Evolutionary conservation across 495 filamentous ascomycete species (phyloP).

Genomic region (Podospora bellae-mahoneyi): DNA sequence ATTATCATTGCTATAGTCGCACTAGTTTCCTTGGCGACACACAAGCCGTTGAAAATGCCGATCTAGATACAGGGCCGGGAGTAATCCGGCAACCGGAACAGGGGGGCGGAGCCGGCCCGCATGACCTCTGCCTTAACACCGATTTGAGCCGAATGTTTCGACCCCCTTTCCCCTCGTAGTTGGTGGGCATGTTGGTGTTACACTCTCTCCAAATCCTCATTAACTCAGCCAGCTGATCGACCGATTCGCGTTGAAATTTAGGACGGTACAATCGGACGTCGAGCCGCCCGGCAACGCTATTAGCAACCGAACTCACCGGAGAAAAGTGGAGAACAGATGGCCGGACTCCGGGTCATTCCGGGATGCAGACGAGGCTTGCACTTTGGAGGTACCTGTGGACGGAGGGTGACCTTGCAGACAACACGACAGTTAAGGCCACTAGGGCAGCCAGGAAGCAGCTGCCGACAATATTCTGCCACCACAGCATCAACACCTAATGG

Average conservation of each 20-base stretch:
- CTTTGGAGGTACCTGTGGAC: background rate
- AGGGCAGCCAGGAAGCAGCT: background rate
- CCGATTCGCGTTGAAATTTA: background rate
- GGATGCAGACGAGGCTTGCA: background rate
- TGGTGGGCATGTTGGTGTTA: background rate
- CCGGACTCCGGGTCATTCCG: conserved; percentile 10
- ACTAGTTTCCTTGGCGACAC: conserved; percentile 7
- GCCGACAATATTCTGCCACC: background rate
- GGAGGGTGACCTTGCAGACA: background rate
- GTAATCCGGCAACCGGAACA: background rate
- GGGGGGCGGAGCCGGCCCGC: background rate
- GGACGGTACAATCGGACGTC: background rate
- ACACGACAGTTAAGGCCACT: background rate
- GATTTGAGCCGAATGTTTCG: background rate
- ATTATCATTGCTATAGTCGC: background rate
- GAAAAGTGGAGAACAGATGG: conserved; percentile 3
- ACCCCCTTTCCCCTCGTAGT: background rate
- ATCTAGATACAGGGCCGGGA: background rate
- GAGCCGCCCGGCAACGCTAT: background rate
- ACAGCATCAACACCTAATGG: background rate
- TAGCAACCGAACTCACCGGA: background rate
- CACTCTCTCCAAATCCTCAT: background rate
- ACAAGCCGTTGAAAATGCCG: conserved; percentile 9
- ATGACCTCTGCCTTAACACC: background rate
- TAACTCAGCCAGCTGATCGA: background rate